Evolutionary conservation across 495 filamentous ascomycete species (phyloP).

Genomic region (Lophiostoma macrostomum): DNA sequence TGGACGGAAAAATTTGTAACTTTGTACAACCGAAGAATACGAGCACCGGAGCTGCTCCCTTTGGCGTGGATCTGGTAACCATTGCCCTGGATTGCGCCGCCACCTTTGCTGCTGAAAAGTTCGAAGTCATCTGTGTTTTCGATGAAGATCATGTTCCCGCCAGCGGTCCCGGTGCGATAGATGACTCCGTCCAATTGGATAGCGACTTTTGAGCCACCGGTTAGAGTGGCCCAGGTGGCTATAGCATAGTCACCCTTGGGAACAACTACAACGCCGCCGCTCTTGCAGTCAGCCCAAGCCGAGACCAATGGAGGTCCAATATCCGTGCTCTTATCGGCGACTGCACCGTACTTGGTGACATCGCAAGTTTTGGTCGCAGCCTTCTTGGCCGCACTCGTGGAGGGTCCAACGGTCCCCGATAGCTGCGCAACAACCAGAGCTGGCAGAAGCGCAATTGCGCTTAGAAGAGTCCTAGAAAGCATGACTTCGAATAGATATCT

Average conservation of each 20-base stretch:
- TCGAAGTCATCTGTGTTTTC: conserved; percentile 98
- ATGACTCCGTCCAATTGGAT: conserved; percentile 42
- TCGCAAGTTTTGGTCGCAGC: conserved; percentile 28
- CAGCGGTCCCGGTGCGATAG: conserved; percentile 39
- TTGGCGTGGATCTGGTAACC: conserved; percentile 39
- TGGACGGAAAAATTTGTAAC: conserved; percentile 36
- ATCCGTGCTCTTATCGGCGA: conserved; percentile 34
- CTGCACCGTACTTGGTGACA: conserved; percentile 32
- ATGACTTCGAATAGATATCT: conserved; percentile 4
- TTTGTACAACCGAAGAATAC: conserved; percentile 38
- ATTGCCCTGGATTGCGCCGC: conserved; percentile 31
- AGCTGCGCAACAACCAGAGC: conserved; percentile 10
- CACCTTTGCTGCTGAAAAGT: conserved; percentile 67
- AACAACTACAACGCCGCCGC: conserved; percentile 40
- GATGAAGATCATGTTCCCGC: conserved; percentile 60
- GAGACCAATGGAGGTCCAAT: conserved; percentile 36
- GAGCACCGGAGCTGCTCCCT: conserved; percentile 31
- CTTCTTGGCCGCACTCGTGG: conserved; percentile 28
- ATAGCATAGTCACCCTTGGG: conserved; percentile 38
- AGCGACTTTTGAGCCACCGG: conserved; percentile 37
- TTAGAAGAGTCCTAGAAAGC: conserved; percentile 6
- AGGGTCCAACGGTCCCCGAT: conserved; percentile 25
- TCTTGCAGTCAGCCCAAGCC: conserved; percentile 37
- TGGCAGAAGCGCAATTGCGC: conserved; percentile 15
- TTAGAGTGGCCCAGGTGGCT: conserved; percentile 40